A percentile compares a stretch with the other conserved stretches of the same genome.
These are phyloP conservation scores for Serendipita sp. DNA, from an alignment of 1,284 basidiomycete species.

Conservation along the genomic window DNA sequence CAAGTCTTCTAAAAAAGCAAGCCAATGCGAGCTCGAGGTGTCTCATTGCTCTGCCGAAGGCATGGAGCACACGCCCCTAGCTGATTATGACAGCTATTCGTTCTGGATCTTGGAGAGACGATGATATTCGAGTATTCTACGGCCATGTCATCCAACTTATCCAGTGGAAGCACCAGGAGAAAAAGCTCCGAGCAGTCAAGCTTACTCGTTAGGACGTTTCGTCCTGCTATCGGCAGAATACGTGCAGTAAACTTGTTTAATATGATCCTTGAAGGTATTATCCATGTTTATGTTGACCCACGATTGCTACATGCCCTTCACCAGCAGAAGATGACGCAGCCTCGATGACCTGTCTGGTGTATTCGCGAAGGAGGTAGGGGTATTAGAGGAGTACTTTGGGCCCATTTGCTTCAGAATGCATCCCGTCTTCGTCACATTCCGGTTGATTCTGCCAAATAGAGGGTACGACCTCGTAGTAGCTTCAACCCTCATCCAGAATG, in stretches of 20 bases:
- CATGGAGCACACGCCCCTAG: too few relatives aligned
- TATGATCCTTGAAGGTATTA: neutral
- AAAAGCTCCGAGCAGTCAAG: too few relatives aligned
- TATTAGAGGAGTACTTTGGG: neutral
- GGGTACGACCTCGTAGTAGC: neutral
- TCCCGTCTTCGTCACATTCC: neutral
- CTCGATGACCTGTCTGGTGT: neutral
- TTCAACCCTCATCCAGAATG: neutral
- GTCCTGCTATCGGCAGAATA: too few relatives aligned
- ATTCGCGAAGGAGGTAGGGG: neutral
- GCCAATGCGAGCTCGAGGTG: too few relatives aligned
- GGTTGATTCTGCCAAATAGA: neutral
- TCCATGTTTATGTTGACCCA: neutral
- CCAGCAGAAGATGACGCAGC: neutral
- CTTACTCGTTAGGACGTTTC: too few relatives aligned
- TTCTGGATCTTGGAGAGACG: too few relatives aligned
- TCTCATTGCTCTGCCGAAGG: too few relatives aligned
- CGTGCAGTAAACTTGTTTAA: neutral
- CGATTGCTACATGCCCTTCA: neutral
- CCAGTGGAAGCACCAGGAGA: too few relatives aligned
- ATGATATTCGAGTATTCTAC: too few relatives aligned
- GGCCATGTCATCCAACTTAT: too few relatives aligned
- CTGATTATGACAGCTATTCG: too few relatives aligned
- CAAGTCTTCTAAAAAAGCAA: too few relatives aligned
- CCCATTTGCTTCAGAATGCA: neutral